Conservation (phyloP, 371 early-diverging fungal species). For the Chytridium lagenaria region DNA sequence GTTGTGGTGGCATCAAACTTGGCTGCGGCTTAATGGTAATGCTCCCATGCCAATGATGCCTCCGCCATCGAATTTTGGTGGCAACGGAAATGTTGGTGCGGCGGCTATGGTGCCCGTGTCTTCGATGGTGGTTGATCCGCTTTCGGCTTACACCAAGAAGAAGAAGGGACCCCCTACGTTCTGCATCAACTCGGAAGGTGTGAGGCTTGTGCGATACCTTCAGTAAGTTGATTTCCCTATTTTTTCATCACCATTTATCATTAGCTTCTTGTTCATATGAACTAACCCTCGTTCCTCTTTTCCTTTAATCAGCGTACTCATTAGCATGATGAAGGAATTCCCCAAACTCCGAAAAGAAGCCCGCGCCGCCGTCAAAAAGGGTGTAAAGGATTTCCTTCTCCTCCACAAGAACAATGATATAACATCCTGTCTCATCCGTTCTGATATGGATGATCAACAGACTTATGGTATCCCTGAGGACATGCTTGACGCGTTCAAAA, state of each 20-base stretch:
- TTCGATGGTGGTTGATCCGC: not conserved
- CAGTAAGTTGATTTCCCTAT: too few species aligned
- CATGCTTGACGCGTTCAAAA: not conserved
- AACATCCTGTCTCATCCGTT: not conserved
- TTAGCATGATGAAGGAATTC: slow-evolving; percentile 2
- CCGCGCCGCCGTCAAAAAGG: slow-evolving; percentile 10
- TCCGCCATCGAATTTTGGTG: too few species aligned
- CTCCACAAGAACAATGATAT: not conserved
- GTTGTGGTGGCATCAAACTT: too few species aligned
- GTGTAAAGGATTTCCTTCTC: slow-evolving; percentile 4
- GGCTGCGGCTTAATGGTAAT: too few species aligned
- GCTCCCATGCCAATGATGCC: too few species aligned
- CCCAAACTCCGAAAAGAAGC: not conserved
- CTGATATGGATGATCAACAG: not conserved
- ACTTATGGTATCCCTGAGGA: slow-evolving; percentile 8
- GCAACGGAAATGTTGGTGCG: too few species aligned
- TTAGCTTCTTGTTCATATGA: not conserved
- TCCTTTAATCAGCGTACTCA: slow-evolving; percentile 1
- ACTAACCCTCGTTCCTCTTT: not conserved
- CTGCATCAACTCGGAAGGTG: not conserved
- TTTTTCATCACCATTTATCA: not conserved
- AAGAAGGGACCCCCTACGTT: not conserved
- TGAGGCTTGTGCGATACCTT: not conserved
- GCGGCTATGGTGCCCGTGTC: not conserved
- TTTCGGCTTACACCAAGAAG: too few species aligned